These are phyloP conservation scores for Cryptosporidium felis DNA, from an alignment of 169 alveolate genomes.

Conservation along the genomic window DNA sequence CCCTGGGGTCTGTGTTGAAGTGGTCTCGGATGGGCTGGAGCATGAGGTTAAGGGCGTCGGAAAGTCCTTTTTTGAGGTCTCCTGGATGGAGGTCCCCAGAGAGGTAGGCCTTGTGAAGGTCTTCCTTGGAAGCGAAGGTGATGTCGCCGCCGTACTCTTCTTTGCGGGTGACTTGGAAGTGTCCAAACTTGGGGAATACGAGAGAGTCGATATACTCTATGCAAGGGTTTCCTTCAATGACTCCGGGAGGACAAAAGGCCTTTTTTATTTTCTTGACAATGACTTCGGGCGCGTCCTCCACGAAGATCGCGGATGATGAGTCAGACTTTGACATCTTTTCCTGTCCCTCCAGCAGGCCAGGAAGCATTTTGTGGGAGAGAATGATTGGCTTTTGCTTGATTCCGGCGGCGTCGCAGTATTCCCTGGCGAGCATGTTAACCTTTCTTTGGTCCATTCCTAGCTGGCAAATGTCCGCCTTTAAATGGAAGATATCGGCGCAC, in stretches of 20 bases:
- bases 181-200: slow-evolving; percentile 81
- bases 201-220: slow-evolving; percentile 88
- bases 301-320: slow-evolving; percentile 96
- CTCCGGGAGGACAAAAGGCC: slow-evolving; percentile 94
- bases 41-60: slow-evolving; percentile 87
- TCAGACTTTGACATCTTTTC: slow-evolving; percentile 97
- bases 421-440: slow-evolving; percentile 99
- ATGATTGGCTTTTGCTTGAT: slow-evolving; percentile 89
- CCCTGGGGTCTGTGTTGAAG: slow-evolving; percentile 88
- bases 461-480: slow-evolving; percentile 98
- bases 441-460: slow-evolving; percentile 99
- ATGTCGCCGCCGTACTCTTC: slow-evolving; percentile 81
- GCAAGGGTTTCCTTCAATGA: slow-evolving; percentile 93
- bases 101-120: slow-evolving; percentile 87
- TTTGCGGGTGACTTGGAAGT: slow-evolving; percentile 67
- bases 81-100: slow-evolving; percentile 93
- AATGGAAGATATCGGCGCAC: slow-evolving; percentile 97
- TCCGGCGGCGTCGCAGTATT: slow-evolving; percentile 88
- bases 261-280: slow-evolving; percentile 90
- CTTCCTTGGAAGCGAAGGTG: slow-evolving; percentile 83
- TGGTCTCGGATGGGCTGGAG: slow-evolving; percentile 96
- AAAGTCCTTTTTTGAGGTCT: slow-evolving; percentile 92
- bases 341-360: slow-evolving; percentile 96
- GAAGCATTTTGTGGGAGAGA: slow-evolving; percentile 94
- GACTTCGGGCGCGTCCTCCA: slow-evolving; percentile 95